Evolutionary conservation across 2,329 filamentous ascomycete genomes (phyloP).

Genomic region (Talaromyces funiculosus): DNA sequence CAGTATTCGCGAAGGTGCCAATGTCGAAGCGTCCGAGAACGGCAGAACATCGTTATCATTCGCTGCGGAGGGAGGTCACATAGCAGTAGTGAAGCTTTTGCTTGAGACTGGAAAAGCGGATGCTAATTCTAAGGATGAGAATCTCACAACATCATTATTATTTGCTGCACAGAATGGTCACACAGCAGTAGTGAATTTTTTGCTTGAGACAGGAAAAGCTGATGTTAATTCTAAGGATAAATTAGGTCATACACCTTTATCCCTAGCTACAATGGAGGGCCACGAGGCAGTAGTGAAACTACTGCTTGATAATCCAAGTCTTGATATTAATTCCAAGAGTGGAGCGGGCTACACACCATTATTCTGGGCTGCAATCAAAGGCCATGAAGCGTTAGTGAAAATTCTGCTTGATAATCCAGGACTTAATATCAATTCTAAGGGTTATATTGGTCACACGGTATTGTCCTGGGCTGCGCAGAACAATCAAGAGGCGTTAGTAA

Average conservation of each 20-base stretch:
- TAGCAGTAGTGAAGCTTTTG: not conserved
- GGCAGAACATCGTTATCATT: not conserved
- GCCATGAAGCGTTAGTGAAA: not conserved
- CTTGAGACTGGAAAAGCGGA: not conserved
- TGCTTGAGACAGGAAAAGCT: conserved; percentile 5
- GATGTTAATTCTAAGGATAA: not conserved
- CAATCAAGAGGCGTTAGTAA: not conserved
- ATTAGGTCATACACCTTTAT: not conserved
- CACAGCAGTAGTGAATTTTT: conserved; percentile 4
- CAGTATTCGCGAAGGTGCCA: not conserved
- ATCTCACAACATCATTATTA: conserved; percentile 5
- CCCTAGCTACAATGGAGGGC: conserved; percentile 40
- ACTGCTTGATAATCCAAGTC: not conserved
- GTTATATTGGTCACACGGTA: not conserved
- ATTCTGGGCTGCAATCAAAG: not conserved
- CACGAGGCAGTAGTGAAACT: not conserved
- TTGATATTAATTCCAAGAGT: not conserved
- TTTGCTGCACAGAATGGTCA: conserved; percentile 9
- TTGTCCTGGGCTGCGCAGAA: not conserved
- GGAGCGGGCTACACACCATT: not conserved
- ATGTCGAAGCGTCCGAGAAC: not conserved
- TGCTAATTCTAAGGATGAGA: not conserved
- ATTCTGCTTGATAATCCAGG: conserved; percentile 14
- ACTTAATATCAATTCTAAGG: not conserved
- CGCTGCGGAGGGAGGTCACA: not conserved